Evolutionary conservation across 139 green algal genomes (phyloP).

Genomic region (Dunaliella primolecta): DNA sequence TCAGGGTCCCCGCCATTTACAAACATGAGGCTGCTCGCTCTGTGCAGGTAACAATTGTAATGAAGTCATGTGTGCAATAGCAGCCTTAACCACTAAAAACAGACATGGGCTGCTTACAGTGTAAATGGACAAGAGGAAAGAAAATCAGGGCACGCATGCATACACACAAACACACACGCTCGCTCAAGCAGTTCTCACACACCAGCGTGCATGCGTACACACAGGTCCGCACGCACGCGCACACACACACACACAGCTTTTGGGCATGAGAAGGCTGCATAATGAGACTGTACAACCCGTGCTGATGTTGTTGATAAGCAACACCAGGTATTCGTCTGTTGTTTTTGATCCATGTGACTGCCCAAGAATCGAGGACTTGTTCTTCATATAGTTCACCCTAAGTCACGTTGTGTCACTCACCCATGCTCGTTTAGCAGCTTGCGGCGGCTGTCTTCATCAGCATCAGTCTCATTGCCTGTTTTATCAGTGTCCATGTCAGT

Average conservation of each 20-base stretch:
- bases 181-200: background rate
- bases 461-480: no score
- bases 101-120: background rate
- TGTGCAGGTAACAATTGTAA: background rate
- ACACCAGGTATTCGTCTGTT: no score
- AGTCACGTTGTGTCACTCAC: no score
- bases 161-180: background rate
- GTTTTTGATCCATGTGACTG: no score
- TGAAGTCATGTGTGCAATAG: background rate
- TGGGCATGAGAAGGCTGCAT: no score
- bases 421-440: no score
- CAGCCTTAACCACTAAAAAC: background rate
- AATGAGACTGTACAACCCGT: no score
- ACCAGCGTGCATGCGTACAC: background rate
- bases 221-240: background rate
- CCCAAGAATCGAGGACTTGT: no score
- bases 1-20: background rate
- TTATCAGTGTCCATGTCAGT: no score
- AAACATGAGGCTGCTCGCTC: background rate
- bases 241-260: background rate
- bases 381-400: no score
- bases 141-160: background rate
- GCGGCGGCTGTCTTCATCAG: no score
- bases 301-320: no score
- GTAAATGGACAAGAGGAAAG: background rate